A percentile compares a stretch with the other conserved stretches of the same genome.
Conservation (phyloP, 768 basidiomycete genomes). For the Trametes sanguinea region DNA sequence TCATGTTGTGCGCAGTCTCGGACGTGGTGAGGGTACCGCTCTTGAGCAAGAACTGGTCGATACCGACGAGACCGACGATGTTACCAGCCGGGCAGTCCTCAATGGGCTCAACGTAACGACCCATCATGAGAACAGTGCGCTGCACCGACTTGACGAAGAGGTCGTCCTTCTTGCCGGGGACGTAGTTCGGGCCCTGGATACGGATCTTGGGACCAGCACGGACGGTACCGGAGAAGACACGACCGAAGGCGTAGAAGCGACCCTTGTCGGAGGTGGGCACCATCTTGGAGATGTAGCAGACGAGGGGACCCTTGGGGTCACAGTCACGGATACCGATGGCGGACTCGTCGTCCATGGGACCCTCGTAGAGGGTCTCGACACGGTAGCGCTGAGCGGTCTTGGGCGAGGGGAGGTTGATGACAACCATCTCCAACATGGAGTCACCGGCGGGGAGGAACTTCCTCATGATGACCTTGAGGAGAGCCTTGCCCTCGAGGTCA, state of each 20-base stretch:
- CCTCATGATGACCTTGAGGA: constrained; percentile 98
- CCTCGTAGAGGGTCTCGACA: constrained; percentile 99
- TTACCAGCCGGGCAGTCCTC: constrained; percentile 99
- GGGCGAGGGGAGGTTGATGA: constrained; percentile 98
- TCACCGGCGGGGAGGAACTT: constrained; percentile 99
- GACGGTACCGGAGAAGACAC: constrained; percentile 99
- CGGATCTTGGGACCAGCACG: constrained; percentile 97
- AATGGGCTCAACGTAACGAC: constrained; percentile 96
- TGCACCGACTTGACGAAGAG: constrained; percentile 97
- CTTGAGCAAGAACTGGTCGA: constrained; percentile 99
- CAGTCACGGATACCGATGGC: constrained; percentile 98
- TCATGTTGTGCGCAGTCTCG: constrained; percentile 99
- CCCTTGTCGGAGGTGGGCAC: constrained; percentile 99
- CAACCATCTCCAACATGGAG: constrained; percentile 99
- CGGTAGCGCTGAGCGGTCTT: constrained; percentile 97
- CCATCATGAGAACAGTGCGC: constrained; percentile 99
- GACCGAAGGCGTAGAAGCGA: constrained; percentile 99
- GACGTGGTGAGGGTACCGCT: constrained; percentile 96
- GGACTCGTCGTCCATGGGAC: constrained; percentile 99
- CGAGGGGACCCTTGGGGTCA: constrained; percentile 93
- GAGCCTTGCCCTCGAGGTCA: constrained; percentile 91
- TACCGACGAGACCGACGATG: constrained; percentile 98
- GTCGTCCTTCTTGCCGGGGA: constrained; percentile 99
- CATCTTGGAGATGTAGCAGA: constrained; percentile 99
- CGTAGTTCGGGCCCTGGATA: constrained; percentile 98